phyloP scores from a whole-genome alignment of 2,329 filamentous ascomycete genomes.

The Aureobasidium namibiae region DNA sequence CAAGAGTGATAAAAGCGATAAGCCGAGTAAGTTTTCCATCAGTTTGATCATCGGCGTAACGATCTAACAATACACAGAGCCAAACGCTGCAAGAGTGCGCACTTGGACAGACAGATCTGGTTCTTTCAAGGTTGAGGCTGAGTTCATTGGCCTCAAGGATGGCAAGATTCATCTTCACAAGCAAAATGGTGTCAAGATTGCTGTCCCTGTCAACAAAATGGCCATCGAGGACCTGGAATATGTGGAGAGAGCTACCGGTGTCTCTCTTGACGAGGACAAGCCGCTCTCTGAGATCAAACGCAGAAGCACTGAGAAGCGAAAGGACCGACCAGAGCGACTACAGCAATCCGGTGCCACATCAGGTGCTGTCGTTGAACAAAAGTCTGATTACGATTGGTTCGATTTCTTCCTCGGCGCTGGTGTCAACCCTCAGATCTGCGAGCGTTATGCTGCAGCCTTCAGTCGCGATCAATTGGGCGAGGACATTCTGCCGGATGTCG shows the following conservation, averaged over 20 bases:
- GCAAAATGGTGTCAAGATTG: conserved; percentile 95
- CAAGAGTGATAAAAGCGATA: conserved; percentile 60
- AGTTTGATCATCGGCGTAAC: neutral
- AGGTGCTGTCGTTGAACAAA: conserved; percentile 58
- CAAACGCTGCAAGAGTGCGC: conserved; percentile 72
- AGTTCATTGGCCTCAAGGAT: conserved; percentile 89
- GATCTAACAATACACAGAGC: conserved; percentile 47
- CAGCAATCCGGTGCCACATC: conserved; percentile 25
- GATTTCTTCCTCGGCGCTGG: conserved; percentile 94
- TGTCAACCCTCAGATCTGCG: conserved; percentile 84
- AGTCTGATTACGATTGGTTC: conserved; percentile 92
- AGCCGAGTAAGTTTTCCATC: conserved; percentile 61
- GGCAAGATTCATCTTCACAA: conserved; percentile 98
- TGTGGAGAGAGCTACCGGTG: conserved; percentile 78
- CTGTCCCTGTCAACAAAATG: conserved; percentile 93
- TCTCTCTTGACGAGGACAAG: conserved; percentile 86
- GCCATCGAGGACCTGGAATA: conserved; percentile 90
- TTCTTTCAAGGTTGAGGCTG: conserved; percentile 93
- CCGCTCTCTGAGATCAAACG: conserved; percentile 74
- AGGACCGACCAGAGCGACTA: conserved; percentile 33
- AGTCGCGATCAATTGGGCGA: conserved; percentile 91
- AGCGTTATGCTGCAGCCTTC: conserved; percentile 88
- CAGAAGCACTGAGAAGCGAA: conserved; percentile 39
- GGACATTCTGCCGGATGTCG: conserved; percentile 82
- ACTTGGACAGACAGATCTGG: conserved; percentile 94